These are phyloP conservation scores for Thalassiosira sp. DNA, from an alignment of 352 stramenopile genomes.

Conservation along the genomic window DNA sequence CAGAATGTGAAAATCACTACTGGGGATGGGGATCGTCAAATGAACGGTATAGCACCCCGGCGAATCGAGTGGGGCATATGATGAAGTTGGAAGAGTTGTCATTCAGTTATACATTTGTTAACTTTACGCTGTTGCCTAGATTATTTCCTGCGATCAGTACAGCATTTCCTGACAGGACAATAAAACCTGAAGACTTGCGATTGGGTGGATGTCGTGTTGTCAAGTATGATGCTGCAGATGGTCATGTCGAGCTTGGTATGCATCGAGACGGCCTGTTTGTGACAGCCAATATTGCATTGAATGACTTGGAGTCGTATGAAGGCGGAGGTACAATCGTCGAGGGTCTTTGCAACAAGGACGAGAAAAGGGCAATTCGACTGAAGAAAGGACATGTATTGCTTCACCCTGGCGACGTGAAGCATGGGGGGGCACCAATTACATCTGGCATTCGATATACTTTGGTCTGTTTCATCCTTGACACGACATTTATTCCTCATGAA, in stretches of 20 bases:
- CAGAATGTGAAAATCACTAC: slow-evolving; percentile 50
- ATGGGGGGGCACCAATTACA: slow-evolving; percentile 40
- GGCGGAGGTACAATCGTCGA: slow-evolving; percentile 39
- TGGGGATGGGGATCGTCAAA: slow-evolving; percentile 29
- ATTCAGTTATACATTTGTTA: slow-evolving; percentile 40
- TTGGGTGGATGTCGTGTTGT: slow-evolving; percentile 47
- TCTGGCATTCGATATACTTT: slow-evolving; percentile 40
- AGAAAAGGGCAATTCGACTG: slow-evolving; percentile 33
- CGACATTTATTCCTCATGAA: slow-evolving; percentile 41
- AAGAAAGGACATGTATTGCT: slow-evolving; percentile 36
- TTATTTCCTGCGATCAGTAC: slow-evolving; percentile 37
- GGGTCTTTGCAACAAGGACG: slow-evolving; percentile 8
- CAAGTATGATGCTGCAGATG: slow-evolving; percentile 52
- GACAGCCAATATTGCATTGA: slow-evolving; percentile 55
- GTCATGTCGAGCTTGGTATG: slow-evolving; percentile 43
- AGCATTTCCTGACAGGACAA: slow-evolving; percentile 23
- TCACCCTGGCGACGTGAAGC: slow-evolving; percentile 42
- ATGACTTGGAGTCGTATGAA: slow-evolving; percentile 33
- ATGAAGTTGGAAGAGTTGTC: slow-evolving; percentile 43
- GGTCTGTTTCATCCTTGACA: slow-evolving; percentile 52
- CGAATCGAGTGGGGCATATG: slow-evolving; percentile 37
- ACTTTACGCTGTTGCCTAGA: slow-evolving; percentile 45
- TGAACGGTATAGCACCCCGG: slow-evolving; percentile 42
- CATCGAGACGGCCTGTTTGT: slow-evolving; percentile 51
- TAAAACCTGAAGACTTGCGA: slow-evolving; percentile 30